A percentile compares a stretch with the other conserved stretches of the same genome.
Conservation (phyloP, 257 asterid genomes). For the Gentiana dahurica region DNA sequence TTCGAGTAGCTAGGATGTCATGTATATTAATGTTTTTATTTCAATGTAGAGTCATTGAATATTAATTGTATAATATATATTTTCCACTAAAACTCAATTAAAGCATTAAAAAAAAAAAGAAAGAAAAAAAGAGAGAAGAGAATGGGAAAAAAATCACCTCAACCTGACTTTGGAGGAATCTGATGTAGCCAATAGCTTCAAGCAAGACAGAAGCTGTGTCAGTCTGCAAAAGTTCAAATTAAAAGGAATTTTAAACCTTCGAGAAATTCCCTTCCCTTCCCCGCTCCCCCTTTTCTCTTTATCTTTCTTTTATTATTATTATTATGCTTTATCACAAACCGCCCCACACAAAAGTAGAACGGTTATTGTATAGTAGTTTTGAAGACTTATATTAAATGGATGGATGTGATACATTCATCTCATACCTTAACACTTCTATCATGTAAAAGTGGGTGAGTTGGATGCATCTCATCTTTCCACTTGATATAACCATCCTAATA, state of each 20-base stretch:
- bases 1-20: conserved; percentile 22
- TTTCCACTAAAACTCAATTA: too few species aligned
- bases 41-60: too few species aligned
- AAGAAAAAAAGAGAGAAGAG: conserved; percentile 15
- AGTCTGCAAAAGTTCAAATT: conserved; percentile 42
- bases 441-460: too few species aligned
- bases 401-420: too few species aligned
- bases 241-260: not conserved
- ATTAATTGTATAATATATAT: too few species aligned
- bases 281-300: too few species aligned
- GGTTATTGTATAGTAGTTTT: too few species aligned
- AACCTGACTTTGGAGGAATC: conserved; percentile 83
- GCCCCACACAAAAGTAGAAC: not conserved
- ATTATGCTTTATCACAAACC: conserved; percentile 9
- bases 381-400: too few species aligned
- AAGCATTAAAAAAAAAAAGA: conserved; percentile 7
- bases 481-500: too few species aligned
- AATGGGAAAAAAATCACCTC: conserved; percentile 41
- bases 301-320: not conserved
- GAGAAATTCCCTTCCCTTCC: not conserved
- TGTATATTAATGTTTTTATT: too few species aligned
- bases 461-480: too few species aligned
- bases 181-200: conserved; percentile 79
- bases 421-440: too few species aligned
- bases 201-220: conserved; percentile 87